A percentile compares a stretch with the other conserved stretches of the same genome.
Conservation (phyloP, 257 asterid genomes). For the Solanum lycopersicoides region DNA sequence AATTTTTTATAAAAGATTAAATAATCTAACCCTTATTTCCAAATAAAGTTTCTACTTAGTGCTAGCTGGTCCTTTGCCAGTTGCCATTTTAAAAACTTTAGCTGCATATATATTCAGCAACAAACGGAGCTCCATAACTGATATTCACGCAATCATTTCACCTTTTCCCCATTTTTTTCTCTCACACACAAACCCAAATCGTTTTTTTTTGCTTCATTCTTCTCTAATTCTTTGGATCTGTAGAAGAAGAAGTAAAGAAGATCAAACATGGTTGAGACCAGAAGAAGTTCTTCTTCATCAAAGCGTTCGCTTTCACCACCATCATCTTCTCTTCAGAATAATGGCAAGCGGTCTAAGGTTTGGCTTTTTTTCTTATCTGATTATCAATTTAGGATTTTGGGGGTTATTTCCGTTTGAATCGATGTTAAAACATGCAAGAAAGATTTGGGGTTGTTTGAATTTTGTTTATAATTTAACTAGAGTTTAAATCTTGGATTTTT, state of each 20-base stretch:
- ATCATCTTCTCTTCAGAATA: slow-evolving; percentile 33
- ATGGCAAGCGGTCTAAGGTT: slow-evolving; percentile 87
- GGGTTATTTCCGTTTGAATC: background rate
- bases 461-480: background rate
- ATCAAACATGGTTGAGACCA: slow-evolving; percentile 28
- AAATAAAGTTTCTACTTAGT: background rate
- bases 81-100: background rate
- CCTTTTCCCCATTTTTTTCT: background rate
- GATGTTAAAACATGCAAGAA: background rate
- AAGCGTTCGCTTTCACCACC: slow-evolving; percentile 57
- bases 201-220: background rate
- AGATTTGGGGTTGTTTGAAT: background rate
- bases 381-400: background rate
- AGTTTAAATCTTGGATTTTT: background rate
- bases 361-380: background rate
- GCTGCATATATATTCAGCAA: background rate
- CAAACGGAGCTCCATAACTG: background rate
- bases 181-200: background rate
- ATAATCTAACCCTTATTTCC: background rate
- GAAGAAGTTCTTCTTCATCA: slow-evolving; percentile 75
- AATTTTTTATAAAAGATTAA: no score
- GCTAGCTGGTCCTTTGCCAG: background rate
- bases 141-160: background rate
- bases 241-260: background rate
- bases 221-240: background rate